phyloP scores from a whole-genome alignment of 1,139 yeast species.

The Nakaseomyces nivariensis region DNA sequence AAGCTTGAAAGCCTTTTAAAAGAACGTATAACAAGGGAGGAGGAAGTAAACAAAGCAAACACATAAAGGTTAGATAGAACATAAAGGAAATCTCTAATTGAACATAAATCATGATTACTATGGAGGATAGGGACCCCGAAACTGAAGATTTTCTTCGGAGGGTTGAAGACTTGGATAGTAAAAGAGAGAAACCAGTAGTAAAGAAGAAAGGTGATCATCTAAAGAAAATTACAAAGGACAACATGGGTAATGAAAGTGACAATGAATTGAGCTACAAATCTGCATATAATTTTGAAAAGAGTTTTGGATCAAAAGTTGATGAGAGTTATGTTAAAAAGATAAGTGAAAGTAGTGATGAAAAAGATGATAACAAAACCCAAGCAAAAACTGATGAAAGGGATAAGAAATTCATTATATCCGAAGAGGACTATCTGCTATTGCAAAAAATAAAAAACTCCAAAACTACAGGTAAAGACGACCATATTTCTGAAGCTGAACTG shows the following conservation, averaged over 20 bases:
- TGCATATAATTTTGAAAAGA: conserved; percentile 33
- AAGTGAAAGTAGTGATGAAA: not conserved
- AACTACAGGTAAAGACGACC: not conserved
- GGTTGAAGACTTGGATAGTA: conserved; percentile 15
- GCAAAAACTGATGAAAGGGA: not conserved
- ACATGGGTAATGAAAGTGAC: not conserved
- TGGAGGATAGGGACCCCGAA: conserved; percentile 6
- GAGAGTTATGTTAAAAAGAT: not conserved
- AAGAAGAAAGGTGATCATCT: conserved; percentile 5
- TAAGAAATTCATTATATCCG: conserved; percentile 17
- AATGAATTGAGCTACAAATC: conserved; percentile 27
- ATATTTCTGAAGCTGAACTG: not conserved
- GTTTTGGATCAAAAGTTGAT: conserved; percentile 17
- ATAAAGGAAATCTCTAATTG: not conserved
- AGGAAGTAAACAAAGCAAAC: too few species aligned
- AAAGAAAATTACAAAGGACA: not conserved
- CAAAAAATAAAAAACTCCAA: conserved; percentile 14
- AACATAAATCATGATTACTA: not conserved
- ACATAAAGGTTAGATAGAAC: not conserved
- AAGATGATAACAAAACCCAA: conserved; percentile 2
- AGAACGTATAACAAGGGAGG: too few species aligned
- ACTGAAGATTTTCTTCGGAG: conserved; percentile 14
- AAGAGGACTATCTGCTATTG: conserved; percentile 24
- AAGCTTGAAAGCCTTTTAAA: too few species aligned
- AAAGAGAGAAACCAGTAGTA: conserved; percentile 6